Evolutionary conservation across 78 protist species (phyloP), one percentile per base, ranked within the genome.

Genomic region (Pigoraptor vietnamica): DNA sequence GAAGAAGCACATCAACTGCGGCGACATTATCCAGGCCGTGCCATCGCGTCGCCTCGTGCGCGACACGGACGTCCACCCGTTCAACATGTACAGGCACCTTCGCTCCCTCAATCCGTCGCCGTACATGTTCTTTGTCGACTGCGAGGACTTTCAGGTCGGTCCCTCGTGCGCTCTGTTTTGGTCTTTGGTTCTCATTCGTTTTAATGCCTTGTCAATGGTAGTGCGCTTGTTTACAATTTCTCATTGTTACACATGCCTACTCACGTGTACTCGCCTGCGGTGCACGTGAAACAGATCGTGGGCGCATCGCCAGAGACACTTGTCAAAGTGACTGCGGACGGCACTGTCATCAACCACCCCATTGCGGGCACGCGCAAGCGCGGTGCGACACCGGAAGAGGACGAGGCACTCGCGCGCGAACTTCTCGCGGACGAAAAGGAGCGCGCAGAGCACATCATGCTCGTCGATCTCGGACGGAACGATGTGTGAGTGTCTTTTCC

Each of bases 361-460:
- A 94, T 94, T 25, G 96, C 96, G 2, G 96, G 96, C 36, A 94
- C 96, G 23, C 38, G 94, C 56, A 90, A 87, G 90, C 87, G 96
- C n/a, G 96, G 96, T 6, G 1, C 14, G 24, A 94, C 92, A 2
- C 48, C 36, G 34, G 94, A 87, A 23, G 94, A 91, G 38, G 96
- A 94, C 91, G 40, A 87, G 2, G 90, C 84, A 1, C 86, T 91
- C 37, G 88, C 32, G 24, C 32, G 34, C 23, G 96, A 92, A 38
- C 93, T 94, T 0, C 86, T 94, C 34, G 89, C 90, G 29, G 92
- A 91, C 81, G 89, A 34, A 21, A 92, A 92, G 88, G 95, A 94
- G 93, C 37, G 91, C 33, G 94, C 96, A 35, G 96, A 94, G 81
- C 96, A 94, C 39, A 92, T 94, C 94, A 94, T 94, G 96, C 94